Conservation (phyloP, 495 filamentous ascomycete species). For the Hypoxylon lenormandii region DNA sequence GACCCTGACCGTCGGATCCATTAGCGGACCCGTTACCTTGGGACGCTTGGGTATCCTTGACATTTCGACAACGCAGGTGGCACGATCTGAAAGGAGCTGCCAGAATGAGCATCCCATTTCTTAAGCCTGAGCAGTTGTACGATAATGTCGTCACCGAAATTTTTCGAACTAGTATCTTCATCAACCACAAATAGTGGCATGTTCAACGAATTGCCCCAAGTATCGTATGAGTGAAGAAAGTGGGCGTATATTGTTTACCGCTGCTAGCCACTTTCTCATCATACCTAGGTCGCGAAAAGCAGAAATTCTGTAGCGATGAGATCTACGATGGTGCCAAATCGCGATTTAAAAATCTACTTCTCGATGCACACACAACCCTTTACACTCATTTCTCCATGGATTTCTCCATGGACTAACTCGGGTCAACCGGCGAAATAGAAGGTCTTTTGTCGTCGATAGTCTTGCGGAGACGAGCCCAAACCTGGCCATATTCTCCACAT, state of each 20-base stretch:
- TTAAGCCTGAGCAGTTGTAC: no score
- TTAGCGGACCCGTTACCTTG: neutral
- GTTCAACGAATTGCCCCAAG: neutral
- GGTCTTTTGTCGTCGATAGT: slow-evolving; percentile 23
- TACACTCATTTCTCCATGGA: neutral
- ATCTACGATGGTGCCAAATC: neutral
- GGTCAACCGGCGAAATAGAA: slow-evolving; percentile 24
- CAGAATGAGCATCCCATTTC: no score
- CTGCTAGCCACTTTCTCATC: no score
- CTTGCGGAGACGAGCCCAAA: slow-evolving; percentile 20
- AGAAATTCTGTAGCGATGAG: neutral
- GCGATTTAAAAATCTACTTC: neutral
- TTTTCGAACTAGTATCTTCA: no score
- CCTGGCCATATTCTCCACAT: slow-evolving; percentile 27
- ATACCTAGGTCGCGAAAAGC: neutral
- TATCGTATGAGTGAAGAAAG: no score
- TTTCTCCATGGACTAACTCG: no score
- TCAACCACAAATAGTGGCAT: neutral
- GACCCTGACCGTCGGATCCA: neutral
- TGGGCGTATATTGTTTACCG: no score
- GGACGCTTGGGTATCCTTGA: neutral
- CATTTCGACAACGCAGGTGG: neutral
- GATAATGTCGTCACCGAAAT: no score
- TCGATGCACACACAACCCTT: neutral
- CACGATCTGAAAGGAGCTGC: no score